These are phyloP conservation scores for Eremochloa ophiuroides DNA, from an alignment of 176 grass and related monocot genomes.

Conservation along the genomic window DNA sequence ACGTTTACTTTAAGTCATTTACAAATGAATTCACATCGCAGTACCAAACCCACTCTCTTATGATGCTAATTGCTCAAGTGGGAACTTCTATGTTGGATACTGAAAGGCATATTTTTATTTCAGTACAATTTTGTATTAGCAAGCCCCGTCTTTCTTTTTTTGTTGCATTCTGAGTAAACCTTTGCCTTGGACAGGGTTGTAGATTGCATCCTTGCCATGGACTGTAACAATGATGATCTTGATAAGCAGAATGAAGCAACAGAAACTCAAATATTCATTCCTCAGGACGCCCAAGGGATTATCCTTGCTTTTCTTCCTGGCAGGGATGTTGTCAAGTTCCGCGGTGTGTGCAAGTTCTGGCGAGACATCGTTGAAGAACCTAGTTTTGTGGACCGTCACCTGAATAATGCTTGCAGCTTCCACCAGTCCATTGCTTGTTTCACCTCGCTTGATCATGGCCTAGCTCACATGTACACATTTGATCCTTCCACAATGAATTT, in stretches of 20 bases:
- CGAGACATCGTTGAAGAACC: conserved; percentile 30
- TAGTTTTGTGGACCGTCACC: conserved; percentile 38
- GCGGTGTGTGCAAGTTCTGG: conserved; percentile 40
- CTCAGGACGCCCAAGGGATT: conserved; percentile 36
- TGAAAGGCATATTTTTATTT: background rate
- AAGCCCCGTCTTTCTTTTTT: background rate
- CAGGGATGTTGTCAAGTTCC: conserved; percentile 33
- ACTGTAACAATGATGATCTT: conserved; percentile 20
- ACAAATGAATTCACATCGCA: background rate
- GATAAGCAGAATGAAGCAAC: conserved; percentile 22
- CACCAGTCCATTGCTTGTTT: conserved; percentile 43
- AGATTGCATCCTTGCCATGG: conserved; percentile 29
- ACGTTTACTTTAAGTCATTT: background rate
- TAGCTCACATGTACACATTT: conserved; percentile 41
- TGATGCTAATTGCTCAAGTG: conserved; percentile 18
- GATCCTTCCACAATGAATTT: conserved; percentile 39
- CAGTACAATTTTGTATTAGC: background rate
- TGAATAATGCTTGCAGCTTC: conserved; percentile 23
- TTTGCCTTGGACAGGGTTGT: conserved; percentile 21
- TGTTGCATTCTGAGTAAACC: background rate
- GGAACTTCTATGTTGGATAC: background rate
- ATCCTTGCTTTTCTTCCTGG: conserved; percentile 40
- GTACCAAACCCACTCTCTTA: background rate
- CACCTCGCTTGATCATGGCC: conserved; percentile 36
- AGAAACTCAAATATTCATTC: conserved; percentile 18